Evolutionary conservation across 345 rosid genomes (phyloP).

Genomic region (Kandelia obovata): DNA sequence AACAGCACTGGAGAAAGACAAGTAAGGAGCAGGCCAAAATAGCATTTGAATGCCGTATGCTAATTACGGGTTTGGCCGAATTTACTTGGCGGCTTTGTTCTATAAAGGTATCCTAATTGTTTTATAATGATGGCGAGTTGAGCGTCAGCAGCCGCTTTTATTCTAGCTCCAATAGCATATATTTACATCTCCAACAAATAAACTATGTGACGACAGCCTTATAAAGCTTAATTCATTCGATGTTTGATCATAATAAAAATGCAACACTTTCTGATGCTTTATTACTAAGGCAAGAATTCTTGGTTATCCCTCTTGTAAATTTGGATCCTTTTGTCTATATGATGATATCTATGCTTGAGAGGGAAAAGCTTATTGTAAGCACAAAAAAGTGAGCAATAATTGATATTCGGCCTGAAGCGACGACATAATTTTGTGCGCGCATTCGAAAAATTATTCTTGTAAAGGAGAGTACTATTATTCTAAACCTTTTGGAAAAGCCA

Average conservation of each 20-base stretch:
- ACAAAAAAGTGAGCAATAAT: not conserved
- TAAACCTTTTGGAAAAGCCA: not conserved
- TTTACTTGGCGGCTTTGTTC: no score
- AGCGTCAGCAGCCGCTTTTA: no score
- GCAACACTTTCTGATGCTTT: not conserved
- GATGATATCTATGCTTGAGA: not conserved
- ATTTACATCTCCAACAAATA: no score
- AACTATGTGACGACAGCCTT: no score
- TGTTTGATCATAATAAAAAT: not conserved
- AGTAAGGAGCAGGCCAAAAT: no score
- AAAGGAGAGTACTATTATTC: not conserved
- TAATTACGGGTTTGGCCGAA: no score
- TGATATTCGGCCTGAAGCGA: not conserved
- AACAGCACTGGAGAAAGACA: no score
- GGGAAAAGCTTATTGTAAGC: not conserved
- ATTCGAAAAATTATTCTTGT: not conserved
- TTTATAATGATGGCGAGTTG: no score
- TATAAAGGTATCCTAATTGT: no score
- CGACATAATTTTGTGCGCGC: not conserved
- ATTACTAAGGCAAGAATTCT: not conserved
- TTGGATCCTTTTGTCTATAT: not conserved
- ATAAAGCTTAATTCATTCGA: not conserved
- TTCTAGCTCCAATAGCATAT: no score
- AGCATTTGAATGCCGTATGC: no score
- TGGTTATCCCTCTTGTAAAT: not conserved